Evolutionary conservation across 441 rosid genomes (phyloP), one percentile per base, ranked within the genome.

Genomic region (Populus hybrid): DNA sequence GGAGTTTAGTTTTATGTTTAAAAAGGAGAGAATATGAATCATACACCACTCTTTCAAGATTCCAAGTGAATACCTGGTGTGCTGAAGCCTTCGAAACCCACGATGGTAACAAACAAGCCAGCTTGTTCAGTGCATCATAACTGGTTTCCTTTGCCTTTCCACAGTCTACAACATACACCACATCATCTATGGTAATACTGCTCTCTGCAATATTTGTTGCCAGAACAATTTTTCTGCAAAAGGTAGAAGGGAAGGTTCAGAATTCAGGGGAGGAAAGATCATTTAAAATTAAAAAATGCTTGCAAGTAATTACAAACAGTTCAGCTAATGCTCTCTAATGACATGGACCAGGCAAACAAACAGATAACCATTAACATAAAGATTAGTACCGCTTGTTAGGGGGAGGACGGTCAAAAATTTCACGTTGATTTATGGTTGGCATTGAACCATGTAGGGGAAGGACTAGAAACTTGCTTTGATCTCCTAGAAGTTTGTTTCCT

Each of bases 171-270:
- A 95, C 99, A 86, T 90, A 93, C 78, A 92, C 98, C 81, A 95
- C 95, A 86, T 95, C 99, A 83, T 95, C 99, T 71, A 95, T 90
- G 63, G 99, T 95, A 79, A 95, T 91, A 80, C 99, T 95, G 81
- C 99, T 95, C 90, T 95, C 99, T 35, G 98, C 98, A 76, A 95
- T 93, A 82, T 95, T 93, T 71, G 99, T 95, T n/a, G 98, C 96
- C 81, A 95, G 81, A 75, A 95, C 95, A 74, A 95, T 92, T 89
- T 95, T 95, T 88, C 99, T 93, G 83, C 84, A 90, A 79, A 69
- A 79, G 38, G 9, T 12, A 61, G 67, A 12, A 46, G 34, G 77
- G 53, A 2, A 61, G 20, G 64, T 70, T 24, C 72, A 67, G 46
- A 57, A 12, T 65, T 69, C 21, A 75, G 73, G 28, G 57, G 12